These are phyloP conservation scores for Lactarius sp. DNA, from an alignment of 768 basidiomycete genomes.

Conservation along the genomic window DNA sequence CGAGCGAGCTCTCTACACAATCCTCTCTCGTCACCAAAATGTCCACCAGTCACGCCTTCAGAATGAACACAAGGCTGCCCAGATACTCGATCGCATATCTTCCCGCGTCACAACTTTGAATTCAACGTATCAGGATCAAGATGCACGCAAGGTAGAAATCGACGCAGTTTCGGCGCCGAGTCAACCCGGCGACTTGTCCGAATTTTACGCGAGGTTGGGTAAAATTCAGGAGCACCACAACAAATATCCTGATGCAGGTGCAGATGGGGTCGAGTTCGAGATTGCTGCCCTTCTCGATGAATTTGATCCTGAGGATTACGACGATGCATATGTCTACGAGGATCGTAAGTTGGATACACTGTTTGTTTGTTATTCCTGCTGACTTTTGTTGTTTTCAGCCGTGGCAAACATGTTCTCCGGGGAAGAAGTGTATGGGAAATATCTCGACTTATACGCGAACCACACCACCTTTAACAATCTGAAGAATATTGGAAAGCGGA, in stretches of 20 bases:
- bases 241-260: slow-evolving; percentile 88
- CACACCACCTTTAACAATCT: slow-evolving; percentile 89
- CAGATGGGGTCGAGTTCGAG: slow-evolving; percentile 79
- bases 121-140: slow-evolving; percentile 72
- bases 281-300: slow-evolving; percentile 79
- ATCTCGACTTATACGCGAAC: slow-evolving; percentile 86
- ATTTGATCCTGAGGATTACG: slow-evolving; percentile 57
- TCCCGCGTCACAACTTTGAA: slow-evolving; percentile 62
- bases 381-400: slow-evolving; percentile 40
- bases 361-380: not conserved
- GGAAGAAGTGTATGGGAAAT: slow-evolving; percentile 92
- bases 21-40: slow-evolving; percentile 64
- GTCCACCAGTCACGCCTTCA: slow-evolving; percentile 62
- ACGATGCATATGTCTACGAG: slow-evolving; percentile 73
- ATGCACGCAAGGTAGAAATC: slow-evolving; percentile 63
- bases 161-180: slow-evolving; percentile 54
- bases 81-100: slow-evolving; percentile 81
- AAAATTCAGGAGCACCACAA: slow-evolving; percentile 96
- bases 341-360: slow-evolving; percentile 73
- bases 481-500: slow-evolving; percentile 73
- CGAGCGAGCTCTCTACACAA: slow-evolving; percentile 77
- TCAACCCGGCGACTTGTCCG: slow-evolving; percentile 67
- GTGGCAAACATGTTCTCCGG: slow-evolving; percentile 88
- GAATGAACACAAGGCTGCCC: slow-evolving; percentile 84
- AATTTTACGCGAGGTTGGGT: slow-evolving; percentile 94